Base-by-base conservation (phyloP, 345 rosid species). In the Draba incana region DNA sequence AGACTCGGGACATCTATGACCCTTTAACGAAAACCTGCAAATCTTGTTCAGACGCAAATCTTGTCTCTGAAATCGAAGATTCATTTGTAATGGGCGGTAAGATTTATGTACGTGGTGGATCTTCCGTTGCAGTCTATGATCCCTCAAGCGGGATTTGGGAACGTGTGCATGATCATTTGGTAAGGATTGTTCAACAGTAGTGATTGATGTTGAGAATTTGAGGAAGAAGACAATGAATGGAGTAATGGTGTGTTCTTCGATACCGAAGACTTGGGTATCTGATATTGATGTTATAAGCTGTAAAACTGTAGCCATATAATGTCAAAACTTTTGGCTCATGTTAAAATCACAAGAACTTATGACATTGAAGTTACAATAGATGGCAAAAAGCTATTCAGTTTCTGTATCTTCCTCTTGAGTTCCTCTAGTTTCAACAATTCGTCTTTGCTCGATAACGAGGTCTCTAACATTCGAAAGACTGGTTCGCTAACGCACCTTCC, bases 1-100 rank as follows among this genome's bases (percentile, higher is more conserved):
- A 77, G 49, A 79, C 90, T 69, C 84, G 92, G 90, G 97, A 91
- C 52, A 74, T 80, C 4, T 84, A 79, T 67, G 96, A 91, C 64
- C 82, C 80, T 51, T 15, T 30, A 47, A 75, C 82, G 15, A 82
- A 79, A 71, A 63, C 62, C 16, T 88, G 90, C 81, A 63, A 72
- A 48, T 71, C 82, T 37, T 72, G 62, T 13, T 75, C 68, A 15
- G 82, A 83, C 57, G 62, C 79, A 8, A 79, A 75, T 41, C 52
- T 83, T 25, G 57, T 81, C 46, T 78, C 85, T 50, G 93, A 80
- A 23, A 76, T 87, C 9, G 87, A 82, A 74, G 93, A 84, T 76
- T 88, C 92, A 0, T 64, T 85, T 58, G 89, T 88, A 9, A 76
- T 88, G 82, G 92, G 81, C 38, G 87, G 85, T 41, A 87, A 80